A percentile compares a stretch with the other conserved stretches of the same genome.
These are phyloP conservation scores for Juglanconis oblonga DNA, from an alignment of 2,329 filamentous ascomycete genomes.

Conservation along the genomic window DNA sequence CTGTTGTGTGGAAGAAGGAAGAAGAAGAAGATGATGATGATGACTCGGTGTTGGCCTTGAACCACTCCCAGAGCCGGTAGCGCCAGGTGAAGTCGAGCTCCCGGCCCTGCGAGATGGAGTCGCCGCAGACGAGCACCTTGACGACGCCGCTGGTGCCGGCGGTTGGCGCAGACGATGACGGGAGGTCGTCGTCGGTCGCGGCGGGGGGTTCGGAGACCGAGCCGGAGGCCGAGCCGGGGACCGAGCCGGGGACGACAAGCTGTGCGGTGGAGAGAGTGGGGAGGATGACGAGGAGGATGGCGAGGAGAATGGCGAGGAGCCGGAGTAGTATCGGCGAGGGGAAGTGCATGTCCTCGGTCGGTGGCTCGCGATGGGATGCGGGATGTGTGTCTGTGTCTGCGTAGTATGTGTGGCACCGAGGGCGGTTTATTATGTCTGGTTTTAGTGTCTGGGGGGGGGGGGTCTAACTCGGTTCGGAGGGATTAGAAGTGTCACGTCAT, in stretches of 20 bases:
- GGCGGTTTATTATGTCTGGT: no score
- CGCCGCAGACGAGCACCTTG: slow-evolving; percentile 34
- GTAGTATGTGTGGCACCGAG: no score
- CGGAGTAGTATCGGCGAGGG: no score
- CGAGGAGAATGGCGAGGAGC: not conserved
- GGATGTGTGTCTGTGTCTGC: not conserved
- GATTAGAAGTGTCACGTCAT: no score
- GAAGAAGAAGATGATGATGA: not conserved
- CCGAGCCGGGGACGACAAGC: not conserved
- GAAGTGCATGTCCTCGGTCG: no score
- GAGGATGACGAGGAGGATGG: not conserved
- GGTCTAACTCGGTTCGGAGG: no score
- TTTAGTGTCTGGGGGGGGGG: no score
- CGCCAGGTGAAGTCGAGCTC: slow-evolving; percentile 42
- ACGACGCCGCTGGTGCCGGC: not conserved
- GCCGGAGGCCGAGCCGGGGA: no score
- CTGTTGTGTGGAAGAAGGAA: not conserved
- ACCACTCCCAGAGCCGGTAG: slow-evolving; percentile 39
- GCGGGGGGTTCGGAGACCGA: not conserved
- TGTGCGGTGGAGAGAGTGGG: not conserved
- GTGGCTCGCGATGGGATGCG: not conserved
- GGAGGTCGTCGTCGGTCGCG: not conserved
- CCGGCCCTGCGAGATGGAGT: slow-evolving; percentile 36
- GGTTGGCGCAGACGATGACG: not conserved
- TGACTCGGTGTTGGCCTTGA: slow-evolving; percentile 21